Evolutionary conservation across 495 filamentous ascomycete species (phyloP), one percentile per base, ranked within the genome.

Genomic region (Penicillium chermesinum): DNA sequence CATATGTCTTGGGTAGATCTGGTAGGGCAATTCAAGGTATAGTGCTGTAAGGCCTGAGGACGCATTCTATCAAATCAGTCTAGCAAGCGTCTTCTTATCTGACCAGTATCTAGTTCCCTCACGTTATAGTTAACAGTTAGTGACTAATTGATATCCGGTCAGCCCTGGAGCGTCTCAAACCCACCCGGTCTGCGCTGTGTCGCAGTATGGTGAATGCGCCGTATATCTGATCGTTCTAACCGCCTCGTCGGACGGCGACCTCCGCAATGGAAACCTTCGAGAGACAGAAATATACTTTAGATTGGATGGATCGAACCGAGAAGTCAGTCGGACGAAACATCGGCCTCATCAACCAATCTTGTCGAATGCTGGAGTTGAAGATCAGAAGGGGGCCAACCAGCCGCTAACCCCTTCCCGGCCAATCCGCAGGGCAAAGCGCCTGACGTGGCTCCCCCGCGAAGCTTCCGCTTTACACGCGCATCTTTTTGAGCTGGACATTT

Each of bases 361-460:
- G 2, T 18, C n/a, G 14, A 22, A 13, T 16, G 30, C n/a, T 44
- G 21, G n/a, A 14, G n/a, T n/a, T 9, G 20, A 20, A 30, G 19
- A 49, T 57, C 39, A 44, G 44, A 42, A 45, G 34, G n/a, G n/a
- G n/a, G 35, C 8, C 34, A 34, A 41, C 44, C 42, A 25, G 39
- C 41, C 25, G 30, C 15, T 46, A 46, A 30, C 17, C 46, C 46
- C 1, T 12, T 40, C 49, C 30, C 0, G 19, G 50, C 2, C 19
- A 21, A 22, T 1, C 38, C n/a, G 3, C 62, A 70, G 65, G 64
- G 67, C 56, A 57, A 56, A 66, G 63, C 63, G 63, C 56, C 57
- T 17, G 19, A 35, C 43, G 50, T 61, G 59, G 57, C 59, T 62
- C 65, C 67, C 67, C 67, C 67, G 67, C 67, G 65, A 61, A 65